These are phyloP conservation scores for Purshia tridentata DNA, from an alignment of 306 rosid species.

Conservation along the genomic window DNA sequence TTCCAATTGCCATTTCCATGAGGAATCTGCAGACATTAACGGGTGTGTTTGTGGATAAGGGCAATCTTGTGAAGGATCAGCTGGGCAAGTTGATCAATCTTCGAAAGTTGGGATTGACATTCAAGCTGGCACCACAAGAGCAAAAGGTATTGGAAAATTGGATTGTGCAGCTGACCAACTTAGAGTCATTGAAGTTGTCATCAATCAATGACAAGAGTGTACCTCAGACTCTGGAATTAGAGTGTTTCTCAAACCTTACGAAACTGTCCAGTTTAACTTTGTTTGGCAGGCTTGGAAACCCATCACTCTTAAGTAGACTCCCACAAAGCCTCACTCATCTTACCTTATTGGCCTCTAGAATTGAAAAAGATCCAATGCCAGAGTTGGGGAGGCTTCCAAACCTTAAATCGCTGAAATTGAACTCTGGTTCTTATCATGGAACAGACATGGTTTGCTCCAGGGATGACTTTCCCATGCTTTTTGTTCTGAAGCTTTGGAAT, in stretches of 20 bases:
- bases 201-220: constrained; percentile 1
- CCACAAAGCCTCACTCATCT: constrained; percentile 21
- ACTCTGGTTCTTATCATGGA: constrained; percentile 3
- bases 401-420: constrained; percentile 5
- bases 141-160: constrained; percentile 8
- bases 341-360: constrained; percentile 18
- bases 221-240: background rate
- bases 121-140: background rate
- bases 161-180: background rate
- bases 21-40: constrained; percentile 15
- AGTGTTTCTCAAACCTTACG: background rate
- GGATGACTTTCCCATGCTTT: constrained; percentile 12
- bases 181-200: constrained; percentile 12
- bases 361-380: constrained; percentile 4
- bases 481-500: constrained; percentile 14
- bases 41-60: constrained; percentile 5
- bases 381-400: background rate
- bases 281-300: constrained; percentile 1
- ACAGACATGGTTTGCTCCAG: background rate
- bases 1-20: constrained; percentile 1
- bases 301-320: background rate
- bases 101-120: constrained; percentile 2
- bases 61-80: background rate
- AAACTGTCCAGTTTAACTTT: background rate
- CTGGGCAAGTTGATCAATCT: constrained; percentile 7